A percentile compares a stretch with the other conserved stretches of the same genome.
phyloP scores from a whole-genome alignment of 805 yeast species.

The Barnettozyma salicaria region DNA sequence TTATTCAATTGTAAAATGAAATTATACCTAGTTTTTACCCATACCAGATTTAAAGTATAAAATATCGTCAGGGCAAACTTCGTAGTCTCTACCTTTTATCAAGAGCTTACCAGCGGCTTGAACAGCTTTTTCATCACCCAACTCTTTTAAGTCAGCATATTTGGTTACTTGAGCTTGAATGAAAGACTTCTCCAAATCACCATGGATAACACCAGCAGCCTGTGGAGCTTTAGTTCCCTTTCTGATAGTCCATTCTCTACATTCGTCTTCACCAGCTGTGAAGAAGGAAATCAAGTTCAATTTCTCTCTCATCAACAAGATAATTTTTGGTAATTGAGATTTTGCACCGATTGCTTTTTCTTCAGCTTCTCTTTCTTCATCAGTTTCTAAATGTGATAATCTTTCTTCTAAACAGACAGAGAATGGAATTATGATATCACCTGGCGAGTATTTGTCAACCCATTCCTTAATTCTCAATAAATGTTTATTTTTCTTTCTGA shows the following conservation, averaged over 20 bases:
- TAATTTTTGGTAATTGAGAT: conserved; percentile 82
- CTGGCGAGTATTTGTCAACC: conserved; percentile 85
- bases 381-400: conserved; percentile 80
- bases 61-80: conserved; percentile 92
- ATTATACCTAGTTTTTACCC: conserved; percentile 44
- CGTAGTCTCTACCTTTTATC: conserved; percentile 92
- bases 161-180: conserved; percentile 91
- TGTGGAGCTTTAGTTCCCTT: conserved; percentile 92
- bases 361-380: conserved; percentile 74
- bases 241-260: conserved; percentile 97
- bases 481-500: conserved; percentile 85
- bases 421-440: conserved; percentile 86
- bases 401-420: conserved; percentile 90
- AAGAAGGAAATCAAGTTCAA: conserved; percentile 87
- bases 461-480: conserved; percentile 78
- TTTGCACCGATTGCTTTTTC: conserved; percentile 65
- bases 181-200: conserved; percentile 91
- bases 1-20: conserved; percentile 25
- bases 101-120: conserved; percentile 83
- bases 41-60: conserved; percentile 92
- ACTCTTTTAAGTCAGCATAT: conserved; percentile 70
- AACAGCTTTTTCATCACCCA: conserved; percentile 75
- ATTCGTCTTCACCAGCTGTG: conserved; percentile 95
- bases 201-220: conserved; percentile 97
- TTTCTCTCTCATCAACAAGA: conserved; percentile 80